Evolutionary conservation across 768 basidiomycete genomes (phyloP).

Genomic region (Kwoniella europaea): DNA sequence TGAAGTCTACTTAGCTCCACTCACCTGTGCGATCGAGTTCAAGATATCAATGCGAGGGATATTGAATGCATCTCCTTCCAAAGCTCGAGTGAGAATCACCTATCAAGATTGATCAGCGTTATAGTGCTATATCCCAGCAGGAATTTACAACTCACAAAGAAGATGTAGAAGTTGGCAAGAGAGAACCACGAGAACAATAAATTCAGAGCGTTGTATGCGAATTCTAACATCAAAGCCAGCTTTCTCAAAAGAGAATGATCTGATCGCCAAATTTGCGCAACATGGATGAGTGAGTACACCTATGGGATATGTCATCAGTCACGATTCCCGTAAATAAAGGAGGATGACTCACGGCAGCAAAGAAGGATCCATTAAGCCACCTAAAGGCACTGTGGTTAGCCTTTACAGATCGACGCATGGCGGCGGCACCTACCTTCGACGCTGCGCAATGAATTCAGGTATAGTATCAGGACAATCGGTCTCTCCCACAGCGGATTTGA

Average conservation of each 20-base stretch:
- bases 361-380: slow-evolving; percentile 78
- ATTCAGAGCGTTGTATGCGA: slow-evolving; percentile 83
- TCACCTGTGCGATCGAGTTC: slow-evolving; percentile 76
- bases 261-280: slow-evolving; percentile 75
- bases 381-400: slow-evolving; percentile 29
- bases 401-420: background rate
- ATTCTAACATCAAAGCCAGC: slow-evolving; percentile 74
- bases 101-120: slow-evolving; percentile 48
- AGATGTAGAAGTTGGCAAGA: slow-evolving; percentile 92
- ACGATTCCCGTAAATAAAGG: background rate
- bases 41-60: slow-evolving; percentile 71
- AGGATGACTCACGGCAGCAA: slow-evolving; percentile 66
- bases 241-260: slow-evolving; percentile 83
- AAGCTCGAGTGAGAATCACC: slow-evolving; percentile 84
- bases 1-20: slow-evolving; percentile 14
- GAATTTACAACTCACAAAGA: slow-evolving; percentile 70
- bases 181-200: slow-evolving; percentile 88
- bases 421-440: slow-evolving; percentile 77
- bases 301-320: slow-evolving; percentile 1
- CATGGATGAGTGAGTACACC: slow-evolving; percentile 89
- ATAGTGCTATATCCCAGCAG: slow-evolving; percentile 2
- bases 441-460: slow-evolving; percentile 90
- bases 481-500: slow-evolving; percentile 78
- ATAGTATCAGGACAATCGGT: slow-evolving; percentile 93
- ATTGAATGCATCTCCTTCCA: slow-evolving; percentile 75